Base-by-base conservation (phyloP, 75 land plant species). In the Ceratopteris richardii region DNA sequence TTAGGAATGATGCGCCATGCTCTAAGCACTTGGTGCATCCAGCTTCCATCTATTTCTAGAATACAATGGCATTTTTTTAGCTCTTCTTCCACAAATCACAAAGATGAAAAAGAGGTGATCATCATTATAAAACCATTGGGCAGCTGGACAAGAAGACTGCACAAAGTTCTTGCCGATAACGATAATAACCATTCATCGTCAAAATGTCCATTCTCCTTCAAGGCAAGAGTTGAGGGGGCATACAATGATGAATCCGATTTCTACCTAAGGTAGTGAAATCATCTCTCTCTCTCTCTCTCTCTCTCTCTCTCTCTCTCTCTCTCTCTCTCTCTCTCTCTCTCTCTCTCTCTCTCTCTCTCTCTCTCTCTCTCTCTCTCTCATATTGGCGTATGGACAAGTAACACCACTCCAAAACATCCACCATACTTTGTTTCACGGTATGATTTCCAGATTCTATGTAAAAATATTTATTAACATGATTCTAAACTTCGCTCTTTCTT, bases 161-260 rank as follows among this genome's bases (percentile, higher is more conserved):
- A 71, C 53, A 26, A 82, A n/a, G n/a, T n/a, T n/a, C n/a, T n/a
- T n/a, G n/a, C n/a, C n/a, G n/a, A n/a, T n/a, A n/a, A n/a, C n/a
- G n/a, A n/a, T n/a, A n/a, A n/a, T n/a, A n/a, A n/a, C n/a, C n/a
- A n/a, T n/a, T n/a, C n/a, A n/a, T n/a, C n/a, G n/a, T n/a, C n/a
- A n/a, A n/a, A n/a, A 26, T 60, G 73, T 65, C 58, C 62, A 17
- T 25, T 60, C 1, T 54, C 31, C 33, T 70, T 82, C 16, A 74
- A 80, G 19, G 83, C 68, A 56, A 81, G 80, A 12, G 86, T 81
- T 11, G 98, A 94, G 61, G 98, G 98, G 22, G 96, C 98, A 7
- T 94, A 94, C 62, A 96, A 96, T 17, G 92, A 83, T 72, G 90
- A 86, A 61, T 52, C 55, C 26, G 56, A 82, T 33, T 88, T 84